Evolutionary conservation across 2,329 filamentous ascomycete genomes (phyloP).

Genomic region (Cladobotryum mycophilum): DNA sequence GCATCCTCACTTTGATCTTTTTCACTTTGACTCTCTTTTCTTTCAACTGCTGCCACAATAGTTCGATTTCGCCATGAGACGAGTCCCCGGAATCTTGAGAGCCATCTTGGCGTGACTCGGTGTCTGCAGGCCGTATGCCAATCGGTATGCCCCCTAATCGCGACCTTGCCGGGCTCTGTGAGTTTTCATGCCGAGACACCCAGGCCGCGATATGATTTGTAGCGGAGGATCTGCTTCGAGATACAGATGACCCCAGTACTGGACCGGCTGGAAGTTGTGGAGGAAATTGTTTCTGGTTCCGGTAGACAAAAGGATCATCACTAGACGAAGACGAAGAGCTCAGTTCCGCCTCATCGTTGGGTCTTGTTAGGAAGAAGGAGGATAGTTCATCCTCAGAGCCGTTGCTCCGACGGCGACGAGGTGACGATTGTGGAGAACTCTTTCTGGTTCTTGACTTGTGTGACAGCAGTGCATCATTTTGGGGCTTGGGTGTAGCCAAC

Average conservation of each 20-base stretch:
- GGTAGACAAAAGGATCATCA: slow-evolving; percentile 23
- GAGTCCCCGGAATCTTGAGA: slow-evolving; percentile 15
- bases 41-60: slow-evolving; percentile 31
- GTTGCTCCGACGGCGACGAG: slow-evolving; percentile 3
- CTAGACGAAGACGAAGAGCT: slow-evolving; percentile 21
- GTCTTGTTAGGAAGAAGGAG: slow-evolving; percentile 19
- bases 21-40: slow-evolving; percentile 24
- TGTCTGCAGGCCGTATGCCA: slow-evolving; percentile 7
- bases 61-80: slow-evolving; percentile 26
- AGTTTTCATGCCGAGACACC: slow-evolving; percentile 27
- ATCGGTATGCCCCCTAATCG: slow-evolving; percentile 9
- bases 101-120: slow-evolving; percentile 13
- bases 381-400: slow-evolving; percentile 16
- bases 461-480: neutral
- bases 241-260: slow-evolving; percentile 15
- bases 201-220: slow-evolving; percentile 29
- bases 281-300: slow-evolving; percentile 27
- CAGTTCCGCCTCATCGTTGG: slow-evolving; percentile 14
- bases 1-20: slow-evolving; percentile 27
- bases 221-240: slow-evolving; percentile 21
- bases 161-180: slow-evolving; percentile 18
- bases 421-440: neutral
- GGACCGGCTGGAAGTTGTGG: slow-evolving; percentile 25
- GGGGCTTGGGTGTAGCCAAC: neutral
- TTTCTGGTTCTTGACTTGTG: slow-evolving; percentile 1